These are phyloP conservation scores for Taiozyma sp. DNA, from an alignment of 1,139 yeast genomes.

Conservation along the genomic window DNA sequence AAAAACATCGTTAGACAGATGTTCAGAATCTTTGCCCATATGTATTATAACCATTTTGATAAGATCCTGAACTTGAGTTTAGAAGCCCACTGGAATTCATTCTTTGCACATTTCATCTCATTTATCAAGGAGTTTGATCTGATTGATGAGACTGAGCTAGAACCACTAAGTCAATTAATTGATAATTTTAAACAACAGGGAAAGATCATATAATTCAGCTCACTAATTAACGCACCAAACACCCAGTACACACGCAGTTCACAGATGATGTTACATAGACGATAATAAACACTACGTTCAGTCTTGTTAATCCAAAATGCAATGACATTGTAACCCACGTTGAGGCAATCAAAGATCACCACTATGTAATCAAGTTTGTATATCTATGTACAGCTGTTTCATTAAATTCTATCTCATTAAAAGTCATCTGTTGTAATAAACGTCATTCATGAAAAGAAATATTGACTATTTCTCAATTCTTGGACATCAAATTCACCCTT, in stretches of 20 bases:
- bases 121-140: constrained; percentile 80
- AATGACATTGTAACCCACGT: background rate
- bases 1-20: constrained; percentile 86
- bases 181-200: constrained; percentile 83
- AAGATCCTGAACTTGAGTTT: constrained; percentile 81
- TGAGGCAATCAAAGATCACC: background rate
- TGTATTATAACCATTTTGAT: constrained; percentile 92
- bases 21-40: constrained; percentile 96
- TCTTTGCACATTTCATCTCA: constrained; percentile 92
- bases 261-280: background rate
- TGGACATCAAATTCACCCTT: constrained; percentile 83
- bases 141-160: constrained; percentile 72
- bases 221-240: constrained; percentile 2
- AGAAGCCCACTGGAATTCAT: constrained; percentile 98
- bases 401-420: background rate
- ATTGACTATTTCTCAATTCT: constrained; percentile 64
- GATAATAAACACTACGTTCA: background rate
- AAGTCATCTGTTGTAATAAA: background rate
- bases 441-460: constrained; percentile 53
- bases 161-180: constrained; percentile 71
- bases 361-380: background rate
- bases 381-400: background rate
- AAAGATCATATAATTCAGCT: constrained; percentile 40
- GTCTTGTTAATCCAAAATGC: constrained; percentile 1
- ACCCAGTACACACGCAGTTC: background rate